Evolutionary conservation across 2,329 filamentous ascomycete species (phyloP).

Genomic region (Colletotrichum tropicicola): DNA sequence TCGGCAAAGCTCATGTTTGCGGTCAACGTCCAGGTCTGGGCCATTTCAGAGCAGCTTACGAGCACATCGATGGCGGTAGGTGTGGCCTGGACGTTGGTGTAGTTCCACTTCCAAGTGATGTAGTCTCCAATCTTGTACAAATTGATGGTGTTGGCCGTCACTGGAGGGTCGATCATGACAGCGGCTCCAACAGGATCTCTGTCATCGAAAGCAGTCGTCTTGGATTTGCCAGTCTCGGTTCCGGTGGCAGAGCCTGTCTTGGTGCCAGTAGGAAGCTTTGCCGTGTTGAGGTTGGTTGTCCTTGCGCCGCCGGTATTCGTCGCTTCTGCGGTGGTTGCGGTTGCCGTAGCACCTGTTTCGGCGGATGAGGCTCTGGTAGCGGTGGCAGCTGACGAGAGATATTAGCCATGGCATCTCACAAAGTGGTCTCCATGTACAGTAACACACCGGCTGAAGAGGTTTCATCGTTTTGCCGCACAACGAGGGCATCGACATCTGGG

Average conservation of each 20-base stretch:
- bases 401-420: neutral
- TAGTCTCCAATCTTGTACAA: conserved; percentile 69
- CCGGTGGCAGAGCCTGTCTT: conserved; percentile 36
- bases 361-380: conserved; percentile 15
- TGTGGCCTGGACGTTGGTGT: conserved; percentile 65
- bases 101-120: conserved; percentile 72
- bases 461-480: conserved; percentile 57
- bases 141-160: conserved; percentile 41
- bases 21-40: conserved; percentile 68
- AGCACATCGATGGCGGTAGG: conserved; percentile 70
- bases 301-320: conserved; percentile 37
- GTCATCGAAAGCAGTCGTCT: conserved; percentile 53
- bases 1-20: conserved; percentile 69
- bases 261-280: conserved; percentile 35
- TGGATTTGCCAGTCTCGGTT: conserved; percentile 36
- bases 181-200: conserved; percentile 60
- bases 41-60: conserved; percentile 61
- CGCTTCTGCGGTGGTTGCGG: conserved; percentile 27
- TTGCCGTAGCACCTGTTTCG: conserved; percentile 31
- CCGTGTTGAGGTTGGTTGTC: conserved; percentile 52
- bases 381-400: neutral
- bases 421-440: neutral
- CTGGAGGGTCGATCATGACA: conserved; percentile 32
- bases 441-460: neutral
- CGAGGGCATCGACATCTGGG: conserved; percentile 59